These are phyloP conservation scores for Bauhinia variegata DNA, from an alignment of 306 rosid genomes.

Conservation along the genomic window DNA sequence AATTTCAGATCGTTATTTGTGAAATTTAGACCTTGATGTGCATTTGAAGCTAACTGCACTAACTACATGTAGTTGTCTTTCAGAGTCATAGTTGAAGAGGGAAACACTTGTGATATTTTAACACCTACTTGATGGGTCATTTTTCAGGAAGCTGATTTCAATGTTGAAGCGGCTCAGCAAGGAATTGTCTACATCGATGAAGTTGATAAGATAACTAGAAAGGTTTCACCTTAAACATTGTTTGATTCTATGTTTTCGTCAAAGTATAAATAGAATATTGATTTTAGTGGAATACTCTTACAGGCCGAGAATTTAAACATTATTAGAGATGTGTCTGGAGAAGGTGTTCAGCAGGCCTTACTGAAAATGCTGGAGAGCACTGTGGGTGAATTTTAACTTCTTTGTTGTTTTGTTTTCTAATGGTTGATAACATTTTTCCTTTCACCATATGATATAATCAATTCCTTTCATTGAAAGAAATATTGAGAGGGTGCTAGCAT, in stretches of 20 bases:
- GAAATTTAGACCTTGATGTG: background rate
- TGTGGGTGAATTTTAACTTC: slow-evolving; percentile 43
- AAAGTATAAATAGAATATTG: background rate
- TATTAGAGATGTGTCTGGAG: slow-evolving; percentile 85
- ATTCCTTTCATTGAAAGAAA: too few relatives aligned
- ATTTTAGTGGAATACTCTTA: slow-evolving; percentile 20
- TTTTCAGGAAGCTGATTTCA: slow-evolving; percentile 69
- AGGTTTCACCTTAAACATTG: slow-evolving; percentile 41
- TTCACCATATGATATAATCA: too few relatives aligned
- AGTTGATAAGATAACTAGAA: slow-evolving; percentile 76
- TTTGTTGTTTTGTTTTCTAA: background rate
- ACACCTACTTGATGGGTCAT: slow-evolving; percentile 18
- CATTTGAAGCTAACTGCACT: background rate
- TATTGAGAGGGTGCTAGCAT: too few relatives aligned
- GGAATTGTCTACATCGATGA: slow-evolving; percentile 78
- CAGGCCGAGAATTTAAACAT: slow-evolving; percentile 59
- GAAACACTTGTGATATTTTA: background rate
- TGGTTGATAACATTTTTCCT: background rate
- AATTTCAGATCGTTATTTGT: slow-evolving; percentile 1
- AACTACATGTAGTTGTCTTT: background rate
- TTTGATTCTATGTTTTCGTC: background rate
- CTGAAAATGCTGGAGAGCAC: slow-evolving; percentile 85
- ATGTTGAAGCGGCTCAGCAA: slow-evolving; percentile 71
- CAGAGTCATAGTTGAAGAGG: slow-evolving; percentile 14
- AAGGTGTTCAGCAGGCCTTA: slow-evolving; percentile 82